phyloP scores from a whole-genome alignment of 371 early-diverging fungal genomes.

The Entomophthora muscae region DNA sequence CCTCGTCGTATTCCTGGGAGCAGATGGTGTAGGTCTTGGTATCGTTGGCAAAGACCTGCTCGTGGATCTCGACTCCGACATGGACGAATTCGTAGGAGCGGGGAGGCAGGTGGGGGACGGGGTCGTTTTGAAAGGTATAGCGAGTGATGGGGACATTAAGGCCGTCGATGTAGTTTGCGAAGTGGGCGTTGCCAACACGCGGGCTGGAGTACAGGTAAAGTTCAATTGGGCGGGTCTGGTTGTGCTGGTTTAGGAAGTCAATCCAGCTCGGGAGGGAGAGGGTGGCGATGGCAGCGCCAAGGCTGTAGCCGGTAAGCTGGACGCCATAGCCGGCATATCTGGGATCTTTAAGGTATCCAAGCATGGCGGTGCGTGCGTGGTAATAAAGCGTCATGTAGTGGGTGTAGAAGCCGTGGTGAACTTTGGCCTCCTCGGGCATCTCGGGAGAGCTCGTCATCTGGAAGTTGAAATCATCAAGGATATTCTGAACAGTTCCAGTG shows the following conservation, averaged over 20 bases:
- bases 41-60: background rate
- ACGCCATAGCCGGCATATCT: background rate
- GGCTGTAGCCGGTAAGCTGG: background rate
- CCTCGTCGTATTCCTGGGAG: conserved; percentile 4
- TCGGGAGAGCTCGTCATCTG: background rate
- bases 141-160: conserved; percentile 2
- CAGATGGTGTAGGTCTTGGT: background rate
- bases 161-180: background rate
- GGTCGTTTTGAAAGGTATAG: background rate
- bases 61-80: background rate
- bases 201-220: background rate
- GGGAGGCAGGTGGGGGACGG: background rate
- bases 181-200: background rate
- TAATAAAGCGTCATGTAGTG: background rate
- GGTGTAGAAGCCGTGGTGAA: background rate
- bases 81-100: background rate
- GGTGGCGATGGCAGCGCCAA: background rate
- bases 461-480: background rate
- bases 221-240: background rate
- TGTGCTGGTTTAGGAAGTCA: background rate
- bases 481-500: background rate
- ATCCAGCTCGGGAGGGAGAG: background rate
- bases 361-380: background rate
- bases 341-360: background rate
- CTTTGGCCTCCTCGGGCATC: background rate